phyloP scores from a whole-genome alignment of 257 asterid species.

The Solanum bukasovii region DNA sequence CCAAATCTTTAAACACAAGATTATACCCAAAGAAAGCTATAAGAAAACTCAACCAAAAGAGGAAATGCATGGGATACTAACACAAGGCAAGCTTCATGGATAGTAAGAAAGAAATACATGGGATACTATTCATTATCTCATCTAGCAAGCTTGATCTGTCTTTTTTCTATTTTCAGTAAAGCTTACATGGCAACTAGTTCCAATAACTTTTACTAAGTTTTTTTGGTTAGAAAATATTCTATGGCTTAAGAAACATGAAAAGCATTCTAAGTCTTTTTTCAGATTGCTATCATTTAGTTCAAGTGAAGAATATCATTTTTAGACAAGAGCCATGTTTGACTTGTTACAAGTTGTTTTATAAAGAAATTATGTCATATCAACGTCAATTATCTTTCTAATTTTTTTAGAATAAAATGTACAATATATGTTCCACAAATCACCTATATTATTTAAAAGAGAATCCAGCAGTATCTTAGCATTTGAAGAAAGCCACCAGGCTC shows the following conservation, averaged over 20 bases:
- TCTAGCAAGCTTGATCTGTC: background rate
- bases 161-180: background rate
- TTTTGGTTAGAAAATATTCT: background rate
- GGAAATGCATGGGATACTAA: no score
- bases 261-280: background rate
- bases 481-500: slow-evolving; percentile 20
- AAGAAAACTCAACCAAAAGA: no score
- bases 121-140: background rate
- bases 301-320: background rate
- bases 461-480: slow-evolving; percentile 73
- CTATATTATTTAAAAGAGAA: slow-evolving; percentile 74
- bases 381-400: background rate
- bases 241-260: background rate
- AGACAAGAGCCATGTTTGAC: background rate
- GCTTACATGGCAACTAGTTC: background rate
- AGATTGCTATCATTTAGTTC: background rate
- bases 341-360: background rate
- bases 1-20: no score
- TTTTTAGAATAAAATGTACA: background rate
- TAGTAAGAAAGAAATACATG: no score
- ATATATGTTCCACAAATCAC: slow-evolving; percentile 1
- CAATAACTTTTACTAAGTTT: background rate
- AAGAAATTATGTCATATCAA: background rate
- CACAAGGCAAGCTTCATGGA: no score
- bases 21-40: no score